Evolutionary conservation across 139 green algal species (phyloP).

Genomic region (Tetradesmus obliquus): DNA sequence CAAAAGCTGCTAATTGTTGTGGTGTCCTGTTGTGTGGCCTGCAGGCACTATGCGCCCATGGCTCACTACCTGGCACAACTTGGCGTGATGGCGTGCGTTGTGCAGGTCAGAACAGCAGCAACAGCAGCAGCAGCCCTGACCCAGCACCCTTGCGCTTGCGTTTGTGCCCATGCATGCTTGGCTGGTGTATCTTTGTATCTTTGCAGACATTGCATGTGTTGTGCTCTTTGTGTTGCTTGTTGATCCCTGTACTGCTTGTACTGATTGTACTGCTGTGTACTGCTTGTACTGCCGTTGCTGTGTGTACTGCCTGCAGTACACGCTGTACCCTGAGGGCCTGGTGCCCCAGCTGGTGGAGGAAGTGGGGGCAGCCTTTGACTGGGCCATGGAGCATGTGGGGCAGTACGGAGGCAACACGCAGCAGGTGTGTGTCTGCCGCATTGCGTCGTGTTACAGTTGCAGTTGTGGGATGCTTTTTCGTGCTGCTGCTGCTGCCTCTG

Average conservation of each 20-base stretch:
- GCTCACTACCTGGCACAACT: constrained; percentile 38
- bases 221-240: background rate
- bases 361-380: constrained; percentile 71
- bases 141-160: background rate
- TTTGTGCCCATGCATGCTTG: background rate
- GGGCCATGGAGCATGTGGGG: constrained; percentile 64
- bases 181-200: too few relatives aligned
- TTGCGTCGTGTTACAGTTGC: background rate
- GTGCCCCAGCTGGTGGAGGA: constrained; percentile 74
- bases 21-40: background rate
- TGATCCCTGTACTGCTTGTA: background rate
- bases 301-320: constrained; percentile 58
- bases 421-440: background rate
- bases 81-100: constrained; percentile 51
- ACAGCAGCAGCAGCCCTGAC: constrained; percentile 31
- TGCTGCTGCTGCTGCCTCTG: background rate
- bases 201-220: too few relatives aligned
- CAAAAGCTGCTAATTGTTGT: too few relatives aligned
- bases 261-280: background rate
- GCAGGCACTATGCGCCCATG: constrained; percentile 55
- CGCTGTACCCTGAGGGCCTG: constrained; percentile 76
- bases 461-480: background rate
- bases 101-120: constrained; percentile 49
- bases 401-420: constrained; percentile 63
- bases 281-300: background rate